Evolutionary conservation across 306 rosid genomes (phyloP), one percentile per base, ranked within the genome.

Genomic region (Rosa chinensis): DNA sequence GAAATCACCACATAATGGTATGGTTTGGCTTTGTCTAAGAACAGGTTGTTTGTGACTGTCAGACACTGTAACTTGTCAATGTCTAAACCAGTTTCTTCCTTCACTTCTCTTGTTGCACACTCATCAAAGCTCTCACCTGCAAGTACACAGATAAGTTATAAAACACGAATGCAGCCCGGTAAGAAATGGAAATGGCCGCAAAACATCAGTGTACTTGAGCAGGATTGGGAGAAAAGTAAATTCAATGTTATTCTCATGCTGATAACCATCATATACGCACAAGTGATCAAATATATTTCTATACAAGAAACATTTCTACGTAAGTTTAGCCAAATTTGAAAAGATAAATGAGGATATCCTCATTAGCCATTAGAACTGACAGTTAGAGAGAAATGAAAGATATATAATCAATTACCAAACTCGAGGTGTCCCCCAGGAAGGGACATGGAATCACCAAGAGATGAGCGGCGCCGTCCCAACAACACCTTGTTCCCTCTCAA

Each of bases 81-180:
- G 64, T 79, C 84, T 66, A 92, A 49, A 37, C 92, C 95, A 0
- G 93, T 89, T 78, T 92, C 95, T 76, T 92, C 97, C 76, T 82
- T 92, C 83, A 92, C 79, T 70, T 92, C 97, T 71, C 93, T 90
- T 28, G 14, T 81, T 0, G 85, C 92, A 43, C 97, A 90, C 77
- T 87, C 95, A 66, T 92, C 95, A n/a, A 92, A 88, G 76, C 87
- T 77, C 86, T 92, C 97, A 25, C 92, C 97, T 92, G 81, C 78
- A 82, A 52, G 17, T 1, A 9, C 12, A 47, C 9, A 5, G 5
- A 18, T 42, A 21, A 11, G 18, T 73, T 16, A 28, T 17, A 17
- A 74, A 40, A 40, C 42, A 40, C 4, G 5, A 40, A 40, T 40
- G 42, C 5, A 25, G 28, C 28, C 42, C 42, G 5, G 42, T 40